Percentiles rank a stretch among this genome's conserved stretches.
These are phyloP conservation scores for Mytilinidion resinicola DNA, from an alignment of 495 filamentous ascomycete species.

Conservation along the genomic window DNA sequence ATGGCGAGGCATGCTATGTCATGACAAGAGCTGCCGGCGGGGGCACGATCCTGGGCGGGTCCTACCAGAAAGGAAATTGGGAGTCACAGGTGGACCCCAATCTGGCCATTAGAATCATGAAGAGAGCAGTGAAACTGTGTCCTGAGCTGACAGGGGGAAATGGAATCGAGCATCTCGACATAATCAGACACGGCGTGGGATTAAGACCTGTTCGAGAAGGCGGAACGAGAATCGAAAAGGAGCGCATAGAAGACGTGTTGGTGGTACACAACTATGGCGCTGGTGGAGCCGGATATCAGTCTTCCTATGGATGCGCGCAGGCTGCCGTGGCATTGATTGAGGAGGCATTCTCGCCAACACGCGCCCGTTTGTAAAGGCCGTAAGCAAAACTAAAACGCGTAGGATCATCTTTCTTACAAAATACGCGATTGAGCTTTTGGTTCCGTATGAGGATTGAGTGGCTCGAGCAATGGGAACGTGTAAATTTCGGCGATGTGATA, in stretches of 20 bases:
- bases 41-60: constrained; percentile 83
- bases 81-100: constrained; percentile 76
- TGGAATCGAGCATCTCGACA: constrained; percentile 68
- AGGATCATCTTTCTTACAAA: no score
- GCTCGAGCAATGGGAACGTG: no score
- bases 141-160: constrained; percentile 68
- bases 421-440: no score
- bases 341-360: neutral
- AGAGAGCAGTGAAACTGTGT: constrained; percentile 62
- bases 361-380: no score
- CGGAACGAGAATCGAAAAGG: constrained; percentile 78
- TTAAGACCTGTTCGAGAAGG: constrained; percentile 68
- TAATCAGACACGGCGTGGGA: constrained; percentile 88
- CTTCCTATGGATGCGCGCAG: constrained; percentile 75
- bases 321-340: constrained; percentile 64
- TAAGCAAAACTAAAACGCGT: no score
- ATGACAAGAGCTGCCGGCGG: constrained; percentile 79
- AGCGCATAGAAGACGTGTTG: constrained; percentile 58
- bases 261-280: constrained; percentile 97
- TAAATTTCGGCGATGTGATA: no score
- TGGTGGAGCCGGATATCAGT: constrained; percentile 86
- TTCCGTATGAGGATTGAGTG: no score
- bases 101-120: constrained; percentile 82
- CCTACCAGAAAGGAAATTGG: constrained; percentile 77
- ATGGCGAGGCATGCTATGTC: constrained; percentile 75